Evolutionary conservation across 2,329 filamentous ascomycete species (phyloP), one percentile per base, ranked within the genome.

Genomic region (Sordariomycetes sp.): DNA sequence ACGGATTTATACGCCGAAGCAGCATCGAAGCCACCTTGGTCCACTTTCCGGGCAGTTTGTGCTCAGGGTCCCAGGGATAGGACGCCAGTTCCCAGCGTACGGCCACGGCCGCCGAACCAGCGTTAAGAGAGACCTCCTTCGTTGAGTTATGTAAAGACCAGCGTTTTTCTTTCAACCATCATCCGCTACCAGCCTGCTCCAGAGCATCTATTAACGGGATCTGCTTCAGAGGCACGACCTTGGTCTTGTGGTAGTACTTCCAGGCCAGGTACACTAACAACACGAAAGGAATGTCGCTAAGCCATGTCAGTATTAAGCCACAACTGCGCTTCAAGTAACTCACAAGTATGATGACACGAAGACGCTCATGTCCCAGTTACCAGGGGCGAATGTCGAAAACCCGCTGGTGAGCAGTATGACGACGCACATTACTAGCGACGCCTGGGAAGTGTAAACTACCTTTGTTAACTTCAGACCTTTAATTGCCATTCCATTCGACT

Each of bases 381-480:
- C 75, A 23, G 55, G 55, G 2, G 72, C 75, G 38, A 81, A 81
- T 4, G 75, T 71, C 3, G 60, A 48, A 43, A 86, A 86, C 1
- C 82, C 82, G 24, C 75, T 73, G 4, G 82, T 86, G 26, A 86
- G 62, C 4, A 87, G 58, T 39, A 86, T 79, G 26, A 82, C 53
- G 19, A 77, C 59, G 47, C 68, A 74, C 62, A 79, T 72, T 39
- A 64, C 49, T 5, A 88, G 61, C 1, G 74, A 72, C 8, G 61
- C 55, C 43, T 68, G 79, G 0, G 82, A 82, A 10, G 67, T 71
- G 42, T 76, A 78, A 10, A 66, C 72, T 77, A 8, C 8, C 21
- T 15, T 20, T 19, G 11, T 14, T n/a, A 12, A 21, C 11, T 32
- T 42, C 19, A 42, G 35, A 9, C 11, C 6, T 3, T 29, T 33